These are phyloP conservation scores for Ensete glaucum DNA, from an alignment of 176 grass and related monocot genomes.

Conservation along the genomic window DNA sequence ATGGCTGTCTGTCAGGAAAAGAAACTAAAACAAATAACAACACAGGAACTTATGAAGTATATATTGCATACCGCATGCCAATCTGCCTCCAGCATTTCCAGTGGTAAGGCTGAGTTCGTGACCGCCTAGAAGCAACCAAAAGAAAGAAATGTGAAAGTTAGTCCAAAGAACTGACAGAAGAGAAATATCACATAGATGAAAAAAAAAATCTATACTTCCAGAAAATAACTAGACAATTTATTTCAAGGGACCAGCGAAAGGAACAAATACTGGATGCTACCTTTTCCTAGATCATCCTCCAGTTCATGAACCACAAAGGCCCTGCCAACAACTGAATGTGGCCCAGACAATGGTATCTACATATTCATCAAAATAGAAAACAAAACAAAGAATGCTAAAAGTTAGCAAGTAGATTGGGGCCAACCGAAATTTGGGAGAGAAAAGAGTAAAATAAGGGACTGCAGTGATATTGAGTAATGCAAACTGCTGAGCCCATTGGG, in stretches of 20 bases:
- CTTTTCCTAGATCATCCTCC: slow-evolving; percentile 96
- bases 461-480: not conserved
- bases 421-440: not conserved
- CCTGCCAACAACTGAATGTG: slow-evolving; percentile 82
- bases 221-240: slow-evolving; percentile 3
- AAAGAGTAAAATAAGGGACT: not conserved
- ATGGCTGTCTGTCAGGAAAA: not conserved
- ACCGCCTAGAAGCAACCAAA: slow-evolving; percentile 41
- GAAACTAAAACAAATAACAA: not conserved
- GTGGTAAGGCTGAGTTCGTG: slow-evolving; percentile 93
- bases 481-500: not conserved
- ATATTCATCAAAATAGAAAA: slow-evolving; percentile 12
- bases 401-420: not conserved
- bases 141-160: not conserved
- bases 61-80: slow-evolving; percentile 72
- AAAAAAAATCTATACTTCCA: not conserved
- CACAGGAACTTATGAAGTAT: not conserved
- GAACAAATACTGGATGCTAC: slow-evolving; percentile 19
- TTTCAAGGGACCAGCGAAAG: not conserved
- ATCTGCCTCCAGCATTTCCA: slow-evolving; percentile 96
- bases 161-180: not conserved
- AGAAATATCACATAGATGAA: not conserved
- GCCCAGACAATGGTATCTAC: slow-evolving; percentile 79
- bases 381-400: not conserved
- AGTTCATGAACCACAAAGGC: slow-evolving; percentile 99